A percentile compares a stretch with the other conserved stretches of the same genome.
Conservation (phyloP, 2,329 filamentous ascomycete species). For the Botrytis galanthina region DNA sequence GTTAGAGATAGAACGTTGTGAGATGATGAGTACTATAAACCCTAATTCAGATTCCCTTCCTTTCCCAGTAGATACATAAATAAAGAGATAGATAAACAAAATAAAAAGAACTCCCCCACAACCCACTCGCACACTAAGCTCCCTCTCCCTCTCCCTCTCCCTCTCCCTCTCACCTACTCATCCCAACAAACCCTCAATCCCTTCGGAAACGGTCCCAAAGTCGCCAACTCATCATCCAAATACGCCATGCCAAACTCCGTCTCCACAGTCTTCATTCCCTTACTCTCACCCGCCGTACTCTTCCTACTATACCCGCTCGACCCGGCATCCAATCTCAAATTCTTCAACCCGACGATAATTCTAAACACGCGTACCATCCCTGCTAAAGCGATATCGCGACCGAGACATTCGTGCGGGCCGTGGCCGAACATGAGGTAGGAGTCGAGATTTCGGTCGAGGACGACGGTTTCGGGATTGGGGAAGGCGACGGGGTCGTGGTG, state of each 20-base stretch:
- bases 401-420: conserved; percentile 62
- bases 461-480: conserved; percentile 58
- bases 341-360: conserved; percentile 31
- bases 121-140: not conserved
- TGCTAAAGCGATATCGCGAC: conserved; percentile 60
- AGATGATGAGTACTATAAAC: not conserved
- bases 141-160: too few species aligned
- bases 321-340: conserved; percentile 22
- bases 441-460: conserved; percentile 60
- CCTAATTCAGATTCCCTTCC: not conserved
- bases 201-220: conserved; percentile 50
- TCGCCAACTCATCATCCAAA: conserved; percentile 64
- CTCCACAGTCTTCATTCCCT: conserved; percentile 30
- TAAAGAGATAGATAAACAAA: not conserved
- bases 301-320: conserved; percentile 39
- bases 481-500: conserved; percentile 57
- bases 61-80: not conserved
- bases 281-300: conserved; percentile 39
- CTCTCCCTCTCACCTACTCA: conserved; percentile 16
- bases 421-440: conserved; percentile 63
- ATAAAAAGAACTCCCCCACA: not conserved
- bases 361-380: conserved; percentile 52
- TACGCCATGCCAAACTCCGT: conserved; percentile 46
- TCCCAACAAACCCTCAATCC: conserved; percentile 38
- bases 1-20: not conserved